Percentiles rank a stretch among this genome's conserved stretches.
These are phyloP conservation scores for Hymenoscyphus occultus DNA, from an alignment of 2,329 filamentous ascomycete genomes.

Conservation along the genomic window DNA sequence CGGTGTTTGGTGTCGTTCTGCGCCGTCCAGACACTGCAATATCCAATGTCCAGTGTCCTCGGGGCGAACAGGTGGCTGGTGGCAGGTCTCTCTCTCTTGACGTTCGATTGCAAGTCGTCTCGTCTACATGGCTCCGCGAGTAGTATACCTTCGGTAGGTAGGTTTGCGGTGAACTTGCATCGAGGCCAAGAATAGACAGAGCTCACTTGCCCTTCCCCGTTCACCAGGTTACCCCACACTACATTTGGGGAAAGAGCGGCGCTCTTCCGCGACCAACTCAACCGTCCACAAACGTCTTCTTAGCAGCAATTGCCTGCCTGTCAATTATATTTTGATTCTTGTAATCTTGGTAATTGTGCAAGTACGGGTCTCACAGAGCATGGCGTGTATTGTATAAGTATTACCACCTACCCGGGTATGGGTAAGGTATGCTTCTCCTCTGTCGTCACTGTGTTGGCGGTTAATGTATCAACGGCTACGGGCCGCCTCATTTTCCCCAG, in stretches of 20 bases:
- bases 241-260: not conserved
- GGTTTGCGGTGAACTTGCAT: not conserved
- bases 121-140: not conserved
- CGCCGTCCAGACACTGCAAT: not conserved
- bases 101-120: not conserved
- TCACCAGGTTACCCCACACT: slow-evolving; percentile 1
- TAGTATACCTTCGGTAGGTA: not conserved
- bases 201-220: not conserved
- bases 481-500: not conserved
- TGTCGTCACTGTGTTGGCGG: not conserved
- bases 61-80: too few relatives aligned
- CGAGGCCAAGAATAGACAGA: not conserved
- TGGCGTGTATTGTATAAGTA: too few relatives aligned
- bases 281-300: too few relatives aligned
- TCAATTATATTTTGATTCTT: too few relatives aligned
- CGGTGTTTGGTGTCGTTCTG: not conserved
- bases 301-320: too few relatives aligned
- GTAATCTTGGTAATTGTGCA: too few relatives aligned
- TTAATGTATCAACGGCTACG: not conserved
- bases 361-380: too few relatives aligned
- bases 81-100: not conserved
- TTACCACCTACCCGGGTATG: too few relatives aligned
- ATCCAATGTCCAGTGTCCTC: not conserved
- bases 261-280: not conserved
- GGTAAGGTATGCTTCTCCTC: too few relatives aligned